Evolutionary conservation across 306 rosid genomes (phyloP).

Genomic region (Quercus engelmannii): DNA sequence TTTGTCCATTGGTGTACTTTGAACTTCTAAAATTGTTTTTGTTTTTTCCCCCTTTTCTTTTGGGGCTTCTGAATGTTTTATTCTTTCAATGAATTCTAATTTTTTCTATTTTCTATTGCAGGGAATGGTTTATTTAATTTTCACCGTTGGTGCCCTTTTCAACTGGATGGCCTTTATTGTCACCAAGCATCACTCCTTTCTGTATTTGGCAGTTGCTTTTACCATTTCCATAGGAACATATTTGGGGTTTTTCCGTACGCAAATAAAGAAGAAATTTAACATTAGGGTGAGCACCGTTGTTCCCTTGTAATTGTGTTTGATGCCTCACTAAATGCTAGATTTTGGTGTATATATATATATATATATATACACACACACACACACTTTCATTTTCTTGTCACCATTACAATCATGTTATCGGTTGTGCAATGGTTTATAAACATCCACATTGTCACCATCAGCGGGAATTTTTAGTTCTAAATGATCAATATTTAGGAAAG

Average conservation of each 20-base stretch:
- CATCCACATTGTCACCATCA: neutral
- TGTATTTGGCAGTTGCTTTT: slow-evolving; percentile 69
- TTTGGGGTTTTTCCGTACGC: slow-evolving; percentile 84
- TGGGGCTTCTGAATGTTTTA: no score
- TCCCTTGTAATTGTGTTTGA: neutral
- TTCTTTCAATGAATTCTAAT: slow-evolving; percentile 8
- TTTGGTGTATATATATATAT: slow-evolving; percentile 9
- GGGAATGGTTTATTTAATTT: slow-evolving; percentile 61
- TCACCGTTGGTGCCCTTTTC: slow-evolving; percentile 49
- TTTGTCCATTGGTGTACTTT: neutral
- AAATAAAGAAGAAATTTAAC: slow-evolving; percentile 83
- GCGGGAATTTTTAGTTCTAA: neutral
- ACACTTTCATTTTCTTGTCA: neutral
- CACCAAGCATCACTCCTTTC: slow-evolving; percentile 58
- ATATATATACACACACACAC: neutral
- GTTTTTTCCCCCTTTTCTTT: neutral
- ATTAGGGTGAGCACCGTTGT: slow-evolving; percentile 57
- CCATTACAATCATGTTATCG: neutral
- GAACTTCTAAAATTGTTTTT: neutral
- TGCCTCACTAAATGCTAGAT: neutral
- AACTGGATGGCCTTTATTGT: slow-evolving; percentile 56
- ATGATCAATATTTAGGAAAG: neutral
- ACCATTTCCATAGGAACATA: slow-evolving; percentile 54
- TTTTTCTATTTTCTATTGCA: slow-evolving; percentile 34
- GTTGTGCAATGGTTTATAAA: neutral